Percentiles rank a stretch among this genome's conserved stretches.
Evolutionary conservation across 805 yeast species (phyloP).

Genomic region (Schizosaccharomyces cryophilus): DNA sequence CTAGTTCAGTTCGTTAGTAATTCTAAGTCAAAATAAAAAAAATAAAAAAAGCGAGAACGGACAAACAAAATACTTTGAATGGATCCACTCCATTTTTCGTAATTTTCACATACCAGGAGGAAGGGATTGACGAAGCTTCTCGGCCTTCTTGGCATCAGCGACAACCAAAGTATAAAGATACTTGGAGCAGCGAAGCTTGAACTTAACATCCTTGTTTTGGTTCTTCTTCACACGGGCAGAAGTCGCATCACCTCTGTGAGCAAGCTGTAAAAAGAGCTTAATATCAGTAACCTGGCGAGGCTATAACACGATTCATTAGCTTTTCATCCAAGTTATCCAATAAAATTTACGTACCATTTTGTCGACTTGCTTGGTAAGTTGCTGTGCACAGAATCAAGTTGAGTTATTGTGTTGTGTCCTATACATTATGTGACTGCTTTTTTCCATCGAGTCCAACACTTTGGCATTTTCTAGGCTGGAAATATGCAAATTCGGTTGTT

Average conservation of each 20-base stretch:
- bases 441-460: neutral
- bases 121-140: conserved; percentile 89
- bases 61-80: neutral
- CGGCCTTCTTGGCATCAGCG: conserved; percentile 87
- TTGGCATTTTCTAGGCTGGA: neutral
- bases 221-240: conserved; percentile 85
- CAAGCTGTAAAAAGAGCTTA: conserved; percentile 89
- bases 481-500: no score
- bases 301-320: neutral
- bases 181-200: conserved; percentile 94
- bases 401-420: neutral
- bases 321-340: neutral
- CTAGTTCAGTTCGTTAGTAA: neutral
- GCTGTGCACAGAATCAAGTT: neutral
- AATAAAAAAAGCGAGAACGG: neutral
- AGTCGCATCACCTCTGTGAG: conserved; percentile 63
- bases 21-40: neutral
- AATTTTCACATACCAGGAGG: conserved; percentile 38
- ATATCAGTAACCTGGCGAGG: conserved; percentile 31
- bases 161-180: conserved; percentile 87
- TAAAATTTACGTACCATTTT: neutral
- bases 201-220: conserved; percentile 84
- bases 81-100: neutral
- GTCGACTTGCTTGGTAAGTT: neutral
- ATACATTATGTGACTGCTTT: neutral